A percentile compares a stretch with the other conserved stretches of the same genome.
These are phyloP conservation scores for Coemansia sp. DNA, from an alignment of 192 early-diverging fungal species.

Conservation along the genomic window DNA sequence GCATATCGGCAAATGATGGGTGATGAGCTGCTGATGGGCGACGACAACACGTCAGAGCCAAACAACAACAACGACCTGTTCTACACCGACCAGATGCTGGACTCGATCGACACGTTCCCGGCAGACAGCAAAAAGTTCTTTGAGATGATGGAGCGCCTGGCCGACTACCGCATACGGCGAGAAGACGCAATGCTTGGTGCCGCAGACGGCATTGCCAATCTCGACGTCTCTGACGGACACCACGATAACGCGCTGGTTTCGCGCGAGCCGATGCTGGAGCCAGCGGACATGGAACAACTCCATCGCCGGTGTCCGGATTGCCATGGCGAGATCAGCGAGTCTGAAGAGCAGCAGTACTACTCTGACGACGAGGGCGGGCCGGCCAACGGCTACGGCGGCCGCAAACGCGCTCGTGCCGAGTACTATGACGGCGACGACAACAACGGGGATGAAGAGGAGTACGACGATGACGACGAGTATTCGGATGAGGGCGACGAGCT, in stretches of 20 bases:
- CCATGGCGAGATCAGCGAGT: constrained; percentile 41
- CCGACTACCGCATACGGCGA: constrained; percentile 82
- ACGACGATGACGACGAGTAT: background rate
- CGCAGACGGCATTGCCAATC: constrained; percentile 20
- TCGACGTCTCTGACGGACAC: constrained; percentile 38
- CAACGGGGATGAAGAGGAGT: constrained; percentile 5
- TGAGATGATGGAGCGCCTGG: constrained; percentile 93
- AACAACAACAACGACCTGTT: constrained; percentile 43
- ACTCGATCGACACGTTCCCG: constrained; percentile 38
- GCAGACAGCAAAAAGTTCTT: constrained; percentile 94
- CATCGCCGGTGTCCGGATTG: constrained; percentile 40
- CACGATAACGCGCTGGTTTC: constrained; percentile 35
- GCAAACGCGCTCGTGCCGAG: constrained; percentile 28
- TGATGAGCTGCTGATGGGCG: constrained; percentile 1
- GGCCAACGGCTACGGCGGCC: constrained; percentile 1
- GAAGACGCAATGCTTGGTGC: constrained; percentile 55
- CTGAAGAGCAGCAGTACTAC: constrained; percentile 21
- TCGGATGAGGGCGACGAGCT: constrained; percentile 25
- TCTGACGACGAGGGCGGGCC: constrained; percentile 12
- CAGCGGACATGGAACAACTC: constrained; percentile 41
- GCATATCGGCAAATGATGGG: constrained; percentile 10
- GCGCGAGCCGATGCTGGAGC: background rate
- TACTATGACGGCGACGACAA: constrained; percentile 7
- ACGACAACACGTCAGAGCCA: background rate
- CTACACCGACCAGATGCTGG: constrained; percentile 46